Base-by-base conservation (phyloP, 2,329 filamentous ascomycete species). In the Cladophialophora immunda region DNA sequence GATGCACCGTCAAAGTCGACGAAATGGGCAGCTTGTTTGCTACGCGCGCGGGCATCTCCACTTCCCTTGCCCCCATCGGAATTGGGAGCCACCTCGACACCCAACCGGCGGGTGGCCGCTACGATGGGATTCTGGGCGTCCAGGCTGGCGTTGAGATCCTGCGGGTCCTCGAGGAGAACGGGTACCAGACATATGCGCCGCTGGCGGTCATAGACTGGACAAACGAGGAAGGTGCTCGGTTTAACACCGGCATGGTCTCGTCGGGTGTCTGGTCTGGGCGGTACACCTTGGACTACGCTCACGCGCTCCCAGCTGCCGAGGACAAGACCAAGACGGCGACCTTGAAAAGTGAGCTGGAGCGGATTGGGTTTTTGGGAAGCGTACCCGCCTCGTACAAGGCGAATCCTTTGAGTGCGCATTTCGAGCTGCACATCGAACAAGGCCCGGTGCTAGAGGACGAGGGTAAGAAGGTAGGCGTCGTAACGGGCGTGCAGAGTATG, bases 341-440 rank as follows among this genome's bases (percentile, higher is more conserved):
- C 67, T 83, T 95, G 0, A 81, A 90, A 73, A 84, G 90, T 13
- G 58, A 61, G 7, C 17, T 61, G 45, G 30, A 54, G 47, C 58
- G 58, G 8, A 93, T 93, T 60, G 88, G 88, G 0, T 93, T 91
- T 69, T 78, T 92, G 0, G 92, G 91, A 17, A 71, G 77, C 0
- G 78, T 82, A 0, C 83, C 85, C 9, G 85, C 86, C 22, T 87
- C 82, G 62, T 82, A 89, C 75, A 80, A 84, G 67, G 80, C 82
- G 29, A 86, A 84, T 11, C 90, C 90, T 0, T 88, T 94, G 78
- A 89, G 86, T 13, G 91, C 90, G 0, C 91, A 94, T 77, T 94
- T 94, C 73, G 92, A 94, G 76, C 83, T 94, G 13, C 92, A 95
- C 75, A 94, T 94, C 60, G 92, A 96, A 76, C 92, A 96, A 76